Percentiles rank a stretch among this genome's conserved stretches.
Conservation (phyloP, 345 rosid species). For the Pistacia integerrima region DNA sequence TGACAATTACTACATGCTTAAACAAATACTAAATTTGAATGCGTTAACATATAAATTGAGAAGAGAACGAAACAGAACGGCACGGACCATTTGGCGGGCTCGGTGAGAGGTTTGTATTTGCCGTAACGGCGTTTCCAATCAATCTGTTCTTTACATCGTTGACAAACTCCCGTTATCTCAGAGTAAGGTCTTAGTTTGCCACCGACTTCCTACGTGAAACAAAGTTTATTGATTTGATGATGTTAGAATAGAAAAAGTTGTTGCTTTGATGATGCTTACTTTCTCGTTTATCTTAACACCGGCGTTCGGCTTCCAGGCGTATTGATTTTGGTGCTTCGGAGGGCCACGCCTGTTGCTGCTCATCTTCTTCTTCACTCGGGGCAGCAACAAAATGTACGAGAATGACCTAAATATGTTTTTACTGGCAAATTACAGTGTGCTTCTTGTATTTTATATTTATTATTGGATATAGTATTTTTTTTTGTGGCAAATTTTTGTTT, state of each 20-base stretch:
- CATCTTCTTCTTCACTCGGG: slow-evolving; percentile 24
- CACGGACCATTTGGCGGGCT: slow-evolving; percentile 85
- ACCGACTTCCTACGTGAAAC: slow-evolving; percentile 59
- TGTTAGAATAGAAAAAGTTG: too few species aligned
- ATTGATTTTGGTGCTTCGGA: slow-evolving; percentile 83
- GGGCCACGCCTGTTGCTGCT: slow-evolving; percentile 60
- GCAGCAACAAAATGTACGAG: not conserved
- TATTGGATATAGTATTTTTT: not conserved
- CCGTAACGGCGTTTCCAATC: slow-evolving; percentile 97
- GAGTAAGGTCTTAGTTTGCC: slow-evolving; percentile 65
- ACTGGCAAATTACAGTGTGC: not conserved
- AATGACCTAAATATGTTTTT: not conserved
- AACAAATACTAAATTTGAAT: not conserved
- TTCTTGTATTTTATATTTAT: not conserved
- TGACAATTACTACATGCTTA: not conserved
- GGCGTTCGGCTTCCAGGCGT: slow-evolving; percentile 91
- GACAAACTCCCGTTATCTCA: slow-evolving; percentile 88
- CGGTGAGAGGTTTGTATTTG: slow-evolving; percentile 74
- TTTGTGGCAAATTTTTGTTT: not conserved
- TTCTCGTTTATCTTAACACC: slow-evolving; percentile 86
- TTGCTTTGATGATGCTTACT: slow-evolving; percentile 30
- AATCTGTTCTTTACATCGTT: slow-evolving; percentile 84
- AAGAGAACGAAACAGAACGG: not conserved
- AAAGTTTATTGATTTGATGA: not conserved
- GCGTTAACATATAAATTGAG: not conserved